Percentiles rank a stretch among this genome's conserved stretches.
Evolutionary conservation across 1,284 basidiomycete species (phyloP).

Genomic region (Trichosporon ovoides): DNA sequence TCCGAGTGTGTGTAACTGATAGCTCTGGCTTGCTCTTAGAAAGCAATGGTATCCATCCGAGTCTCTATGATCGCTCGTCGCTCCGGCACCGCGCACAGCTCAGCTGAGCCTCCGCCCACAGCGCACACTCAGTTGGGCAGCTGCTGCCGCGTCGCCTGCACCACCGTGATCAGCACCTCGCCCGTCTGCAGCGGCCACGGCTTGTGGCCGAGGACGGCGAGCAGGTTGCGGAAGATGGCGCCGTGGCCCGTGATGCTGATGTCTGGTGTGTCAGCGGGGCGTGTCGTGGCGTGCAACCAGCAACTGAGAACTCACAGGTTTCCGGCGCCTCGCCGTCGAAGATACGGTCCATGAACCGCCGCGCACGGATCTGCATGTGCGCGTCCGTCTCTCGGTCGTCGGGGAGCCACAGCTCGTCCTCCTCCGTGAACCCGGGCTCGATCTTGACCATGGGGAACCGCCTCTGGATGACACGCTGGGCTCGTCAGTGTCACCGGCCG

Average conservation of each 20-base stretch:
- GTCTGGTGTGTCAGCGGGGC: slow-evolving; percentile 24
- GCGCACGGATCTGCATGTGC: slow-evolving; percentile 58
- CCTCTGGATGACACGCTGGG: slow-evolving; percentile 53
- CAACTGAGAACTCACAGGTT: slow-evolving; percentile 51
- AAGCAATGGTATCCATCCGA: too few species aligned
- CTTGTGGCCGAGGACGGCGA: slow-evolving; percentile 44
- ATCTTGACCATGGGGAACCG: slow-evolving; percentile 62
- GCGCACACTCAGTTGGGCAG: not conserved
- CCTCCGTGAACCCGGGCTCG: slow-evolving; percentile 64
- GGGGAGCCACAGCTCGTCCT: slow-evolving; percentile 64
- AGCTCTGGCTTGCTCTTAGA: too few species aligned
- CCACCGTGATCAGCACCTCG: slow-evolving; percentile 48
- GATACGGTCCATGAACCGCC: slow-evolving; percentile 59
- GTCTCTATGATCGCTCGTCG: too few species aligned
- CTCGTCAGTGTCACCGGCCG: not conserved
- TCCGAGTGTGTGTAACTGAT: too few species aligned
- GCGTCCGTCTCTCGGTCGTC: slow-evolving; percentile 61
- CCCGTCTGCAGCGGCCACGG: slow-evolving; percentile 44
- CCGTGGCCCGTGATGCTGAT: slow-evolving; percentile 52
- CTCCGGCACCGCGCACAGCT: too few species aligned
- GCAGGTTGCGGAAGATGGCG: slow-evolving; percentile 46
- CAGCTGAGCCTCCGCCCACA: too few species aligned
- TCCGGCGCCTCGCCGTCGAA: slow-evolving; percentile 53
- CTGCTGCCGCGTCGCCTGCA: slow-evolving; percentile 34
- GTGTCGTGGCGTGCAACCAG: too few species aligned